Base-by-base conservation (phyloP, 1,284 basidiomycete genomes). In the Porogramme epimiltina region DNA sequence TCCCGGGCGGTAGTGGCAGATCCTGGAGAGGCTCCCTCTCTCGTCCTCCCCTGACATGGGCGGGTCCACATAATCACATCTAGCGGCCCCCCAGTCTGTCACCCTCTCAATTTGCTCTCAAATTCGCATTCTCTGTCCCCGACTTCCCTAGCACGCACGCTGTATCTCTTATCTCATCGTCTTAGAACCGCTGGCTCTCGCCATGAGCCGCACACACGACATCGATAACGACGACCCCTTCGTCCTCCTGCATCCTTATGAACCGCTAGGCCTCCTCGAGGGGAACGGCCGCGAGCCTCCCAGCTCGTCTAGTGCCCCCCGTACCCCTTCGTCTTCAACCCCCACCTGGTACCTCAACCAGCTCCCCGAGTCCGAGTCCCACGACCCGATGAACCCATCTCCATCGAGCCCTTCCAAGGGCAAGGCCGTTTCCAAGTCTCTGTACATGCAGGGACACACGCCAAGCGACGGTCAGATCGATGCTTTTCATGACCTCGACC, bases 191-290 rank as follows among this genome's bases (percentile, higher is more conserved):
- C 59, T 49, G 47, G 42, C 62, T 68, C 66, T 64, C 61, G 56
- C 62, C 72, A 80, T 79, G 78, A 73, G 71, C 72, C 67, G 45
- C 23, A 58, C 58, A 55, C 70, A 71, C 70, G 70, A 71, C 68
- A 78, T 80, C 76, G 79, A 84, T 80, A 78, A 77, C 75, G 74
- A 78, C 52, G 74, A 77, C 56, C 64, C 73, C 43, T 64, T 82
- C 64, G 79, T 80, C 65, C 71, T 75, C 56, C 79, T 83, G 63
- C 79, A 81, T 61, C 65, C 73, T 49, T 76, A 71, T 71, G 77
- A 80, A 52, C 52, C 56, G 50, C 58, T 60, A 40, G 46, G 44
- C 45, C 44, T 52, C 66, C 66, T 66, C 60, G 63, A 64, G 66
- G 64, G 54, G 34, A 42, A 52, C 59, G 62, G 61, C 58, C 58